Conservation (phyloP, 352 stramenopile genomes). For the Poterioochromonas sp. region DNA sequence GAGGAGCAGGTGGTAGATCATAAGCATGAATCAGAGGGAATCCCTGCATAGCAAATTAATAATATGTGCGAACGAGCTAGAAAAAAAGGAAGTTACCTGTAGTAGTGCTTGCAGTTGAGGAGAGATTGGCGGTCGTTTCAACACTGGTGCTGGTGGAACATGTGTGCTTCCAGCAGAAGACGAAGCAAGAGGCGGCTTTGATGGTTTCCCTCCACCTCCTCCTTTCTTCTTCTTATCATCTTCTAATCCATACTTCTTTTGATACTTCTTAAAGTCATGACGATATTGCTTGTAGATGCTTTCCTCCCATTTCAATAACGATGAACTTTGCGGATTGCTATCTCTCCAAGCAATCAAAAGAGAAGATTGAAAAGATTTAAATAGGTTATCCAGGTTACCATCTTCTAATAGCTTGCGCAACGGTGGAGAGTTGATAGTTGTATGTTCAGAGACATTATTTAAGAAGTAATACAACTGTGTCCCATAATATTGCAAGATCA, state of each 20-base stretch:
- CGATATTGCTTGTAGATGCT: neutral
- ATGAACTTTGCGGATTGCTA: neutral
- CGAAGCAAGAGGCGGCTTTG: neutral
- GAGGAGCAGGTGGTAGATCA: too few species aligned
- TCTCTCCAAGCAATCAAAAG: neutral
- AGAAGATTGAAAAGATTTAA: too few species aligned
- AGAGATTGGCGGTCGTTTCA: neutral
- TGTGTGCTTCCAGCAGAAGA: neutral
- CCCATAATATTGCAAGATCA: too few species aligned
- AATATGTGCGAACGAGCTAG: too few species aligned
- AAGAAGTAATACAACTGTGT: too few species aligned
- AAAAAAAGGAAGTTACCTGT: neutral
- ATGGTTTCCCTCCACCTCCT: neutral
- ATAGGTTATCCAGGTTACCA: too few species aligned
- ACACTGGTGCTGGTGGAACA: neutral
- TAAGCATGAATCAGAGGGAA: too few species aligned
- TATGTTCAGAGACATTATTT: too few species aligned
- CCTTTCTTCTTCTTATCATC: neutral
- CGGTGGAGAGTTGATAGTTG: too few species aligned
- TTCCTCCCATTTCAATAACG: neutral
- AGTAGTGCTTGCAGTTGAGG: neutral
- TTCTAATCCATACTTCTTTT: neutral
- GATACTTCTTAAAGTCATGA: constrained; percentile 3
- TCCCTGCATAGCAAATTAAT: too few species aligned
- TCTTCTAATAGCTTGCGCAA: too few species aligned